Conservation (phyloP, 805 yeast species). For the Schwanniomyces polymorphus region DNA sequence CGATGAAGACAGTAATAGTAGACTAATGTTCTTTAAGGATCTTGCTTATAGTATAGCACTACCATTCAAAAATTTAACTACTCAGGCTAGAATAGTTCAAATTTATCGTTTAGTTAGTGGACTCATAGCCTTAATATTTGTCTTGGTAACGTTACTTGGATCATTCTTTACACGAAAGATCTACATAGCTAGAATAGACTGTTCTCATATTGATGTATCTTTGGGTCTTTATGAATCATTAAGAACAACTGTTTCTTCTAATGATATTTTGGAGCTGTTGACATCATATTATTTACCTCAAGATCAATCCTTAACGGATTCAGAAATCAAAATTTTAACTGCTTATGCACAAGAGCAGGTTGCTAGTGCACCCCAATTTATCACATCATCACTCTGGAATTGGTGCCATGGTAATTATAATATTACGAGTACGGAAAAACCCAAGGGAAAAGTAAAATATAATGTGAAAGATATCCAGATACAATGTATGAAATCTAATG, state of each 20-base stretch:
- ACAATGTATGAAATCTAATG: slow-evolving; percentile 16
- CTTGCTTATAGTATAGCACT: background rate
- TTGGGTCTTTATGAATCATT: slow-evolving; percentile 50
- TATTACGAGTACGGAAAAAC: slow-evolving; percentile 10
- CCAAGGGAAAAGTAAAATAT: slow-evolving; percentile 12
- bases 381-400: slow-evolving; percentile 38
- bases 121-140: slow-evolving; percentile 12
- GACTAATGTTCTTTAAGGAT: background rate
- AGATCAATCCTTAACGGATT: slow-evolving; percentile 43
- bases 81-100: slow-evolving; percentile 24
- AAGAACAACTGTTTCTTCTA: slow-evolving; percentile 29
- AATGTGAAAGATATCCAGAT: slow-evolving; percentile 18
- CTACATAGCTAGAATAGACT: slow-evolving; percentile 42
- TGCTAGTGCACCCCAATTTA: slow-evolving; percentile 48
- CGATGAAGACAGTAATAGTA: background rate
- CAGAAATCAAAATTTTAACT: slow-evolving; percentile 46
- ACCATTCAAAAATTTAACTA: slow-evolving; percentile 24
- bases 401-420: slow-evolving; percentile 49
- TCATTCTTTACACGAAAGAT: slow-evolving; percentile 19
- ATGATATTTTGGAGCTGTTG: slow-evolving; percentile 15
- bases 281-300: slow-evolving; percentile 22
- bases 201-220: slow-evolving; percentile 53
- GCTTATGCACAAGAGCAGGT: slow-evolving; percentile 49
- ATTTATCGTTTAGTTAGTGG: slow-evolving; percentile 21
- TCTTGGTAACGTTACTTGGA: slow-evolving; percentile 23